Conservation (phyloP, 352 stramenopile species). For the Globisporangium viniferum region DNA sequence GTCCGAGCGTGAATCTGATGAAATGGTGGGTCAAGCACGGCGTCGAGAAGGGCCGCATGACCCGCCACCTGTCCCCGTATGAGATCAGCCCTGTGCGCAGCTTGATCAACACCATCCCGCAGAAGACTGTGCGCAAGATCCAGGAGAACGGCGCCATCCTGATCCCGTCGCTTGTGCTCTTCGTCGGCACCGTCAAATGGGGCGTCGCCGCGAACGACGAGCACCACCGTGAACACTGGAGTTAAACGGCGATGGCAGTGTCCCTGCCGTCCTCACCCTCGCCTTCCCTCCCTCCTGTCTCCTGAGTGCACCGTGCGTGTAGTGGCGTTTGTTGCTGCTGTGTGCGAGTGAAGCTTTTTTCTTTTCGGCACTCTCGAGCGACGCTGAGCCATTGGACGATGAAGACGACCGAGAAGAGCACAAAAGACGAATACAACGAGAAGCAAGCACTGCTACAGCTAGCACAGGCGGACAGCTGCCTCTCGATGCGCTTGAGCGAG, state of each 20-base stretch:
- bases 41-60: conserved; percentile 54
- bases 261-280: neutral
- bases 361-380: neutral
- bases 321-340: neutral
- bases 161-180: conserved; percentile 54
- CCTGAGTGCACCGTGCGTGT: neutral
- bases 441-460: neutral
- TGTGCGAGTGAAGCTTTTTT: neutral
- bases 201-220: conserved; percentile 68
- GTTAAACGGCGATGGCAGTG: conserved; percentile 30
- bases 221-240: conserved; percentile 78
- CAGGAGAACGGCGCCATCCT: conserved; percentile 75
- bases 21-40: conserved; percentile 80
- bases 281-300: neutral
- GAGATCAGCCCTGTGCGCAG: conserved; percentile 62
- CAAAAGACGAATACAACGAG: neutral
- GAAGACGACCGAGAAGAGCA: neutral
- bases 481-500: conserved; percentile 1
- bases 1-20: conserved; percentile 38
- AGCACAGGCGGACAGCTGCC: neutral
- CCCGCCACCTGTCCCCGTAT: conserved; percentile 70
- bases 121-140: conserved; percentile 80
- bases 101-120: conserved; percentile 66
- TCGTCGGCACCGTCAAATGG: conserved; percentile 76
- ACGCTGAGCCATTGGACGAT: neutral